Evolutionary conservation across 306 rosid species (phyloP).

Genomic region (Begonia peltatifolia): DNA sequence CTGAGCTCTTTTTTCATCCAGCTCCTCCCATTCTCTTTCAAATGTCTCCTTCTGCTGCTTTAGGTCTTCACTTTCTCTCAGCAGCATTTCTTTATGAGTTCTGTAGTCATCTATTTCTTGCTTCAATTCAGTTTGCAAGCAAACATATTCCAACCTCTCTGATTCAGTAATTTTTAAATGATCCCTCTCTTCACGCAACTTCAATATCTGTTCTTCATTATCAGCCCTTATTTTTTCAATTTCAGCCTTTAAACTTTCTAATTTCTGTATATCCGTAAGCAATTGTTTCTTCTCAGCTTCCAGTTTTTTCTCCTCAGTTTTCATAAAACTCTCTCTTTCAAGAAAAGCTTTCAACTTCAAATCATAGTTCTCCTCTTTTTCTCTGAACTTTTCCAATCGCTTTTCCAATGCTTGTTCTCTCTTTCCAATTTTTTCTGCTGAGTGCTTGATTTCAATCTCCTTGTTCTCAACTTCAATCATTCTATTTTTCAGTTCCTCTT

Average conservation of each 20-base stretch:
- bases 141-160: slow-evolving; percentile 60
- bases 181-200: slow-evolving; percentile 51
- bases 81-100: slow-evolving; percentile 59
- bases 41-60: slow-evolving; percentile 80
- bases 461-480: slow-evolving; percentile 64
- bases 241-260: slow-evolving; percentile 49
- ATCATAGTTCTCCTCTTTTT: slow-evolving; percentile 81
- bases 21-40: slow-evolving; percentile 96
- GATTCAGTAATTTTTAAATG: slow-evolving; percentile 57
- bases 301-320: slow-evolving; percentile 52
- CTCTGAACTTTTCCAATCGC: slow-evolving; percentile 70
- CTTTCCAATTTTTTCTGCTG: slow-evolving; percentile 69
- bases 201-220: slow-evolving; percentile 50
- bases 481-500: slow-evolving; percentile 52
- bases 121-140: slow-evolving; percentile 70
- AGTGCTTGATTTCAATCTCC: slow-evolving; percentile 74
- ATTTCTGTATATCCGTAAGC: slow-evolving; percentile 49
- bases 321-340: slow-evolving; percentile 59
- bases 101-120: slow-evolving; percentile 77
- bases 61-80: slow-evolving; percentile 83
- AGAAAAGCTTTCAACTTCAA: slow-evolving; percentile 51
- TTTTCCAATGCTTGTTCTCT: slow-evolving; percentile 79
- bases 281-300: slow-evolving; percentile 45
- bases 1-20: slow-evolving; percentile 77
- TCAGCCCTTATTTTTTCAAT: slow-evolving; percentile 49